phyloP scores from a whole-genome alignment of 352 stramenopile species.

The Aphanomyces cochlioides region DNA sequence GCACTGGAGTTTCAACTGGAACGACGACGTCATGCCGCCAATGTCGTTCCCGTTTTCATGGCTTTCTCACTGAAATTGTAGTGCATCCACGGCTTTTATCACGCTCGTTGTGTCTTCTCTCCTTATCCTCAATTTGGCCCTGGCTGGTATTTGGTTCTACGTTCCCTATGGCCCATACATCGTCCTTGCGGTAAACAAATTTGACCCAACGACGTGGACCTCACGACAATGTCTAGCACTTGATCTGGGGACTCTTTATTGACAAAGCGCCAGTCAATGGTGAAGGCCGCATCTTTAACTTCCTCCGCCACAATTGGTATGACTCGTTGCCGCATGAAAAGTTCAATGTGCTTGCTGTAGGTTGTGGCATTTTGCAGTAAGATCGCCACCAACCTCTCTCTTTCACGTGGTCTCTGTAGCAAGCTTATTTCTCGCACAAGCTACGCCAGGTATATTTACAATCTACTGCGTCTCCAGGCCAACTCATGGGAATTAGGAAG shows the following conservation, averaged over 20 bases:
- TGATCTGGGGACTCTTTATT: constrained; percentile 37
- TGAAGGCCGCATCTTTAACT: constrained; percentile 35
- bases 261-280: constrained; percentile 46
- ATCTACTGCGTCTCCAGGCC: background rate
- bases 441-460: constrained; percentile 29
- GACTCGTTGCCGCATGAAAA: background rate
- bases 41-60: background rate
- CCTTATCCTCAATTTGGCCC: background rate
- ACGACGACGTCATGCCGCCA: background rate
- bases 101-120: background rate
- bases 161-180: background rate
- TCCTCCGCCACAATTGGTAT: constrained; percentile 40
- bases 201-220: background rate
- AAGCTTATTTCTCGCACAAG: constrained; percentile 43
- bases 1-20: no score
- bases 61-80: background rate
- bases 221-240: constrained; percentile 31
- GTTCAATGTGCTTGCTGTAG: constrained; percentile 23
- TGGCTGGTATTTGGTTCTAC: background rate
- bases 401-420: constrained; percentile 8
- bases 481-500: constrained; percentile 34
- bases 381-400: background rate
- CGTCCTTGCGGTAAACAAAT: background rate
- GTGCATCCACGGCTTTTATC: background rate
- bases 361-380: constrained; percentile 38